Conservation (phyloP, 371 early-diverging fungal genomes). For the Mucor saturninus region DNA sequence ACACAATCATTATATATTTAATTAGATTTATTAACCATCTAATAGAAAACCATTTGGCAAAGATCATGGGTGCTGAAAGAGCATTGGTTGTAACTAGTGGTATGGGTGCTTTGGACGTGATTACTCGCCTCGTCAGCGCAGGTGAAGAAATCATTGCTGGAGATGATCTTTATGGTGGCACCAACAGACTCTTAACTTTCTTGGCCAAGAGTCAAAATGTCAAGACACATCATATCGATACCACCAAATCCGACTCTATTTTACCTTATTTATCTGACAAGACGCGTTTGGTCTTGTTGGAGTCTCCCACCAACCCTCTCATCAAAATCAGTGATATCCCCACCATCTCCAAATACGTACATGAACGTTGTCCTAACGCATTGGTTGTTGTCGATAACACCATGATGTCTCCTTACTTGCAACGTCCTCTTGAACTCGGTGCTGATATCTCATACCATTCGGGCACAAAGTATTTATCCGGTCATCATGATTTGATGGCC, state of each 20-base stretch:
- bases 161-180: constrained; percentile 90
- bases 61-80: constrained; percentile 81
- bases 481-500: constrained; percentile 94
- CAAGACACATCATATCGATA: constrained; percentile 85
- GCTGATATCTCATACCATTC: constrained; percentile 90
- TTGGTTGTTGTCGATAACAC: constrained; percentile 93
- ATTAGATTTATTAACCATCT: background rate
- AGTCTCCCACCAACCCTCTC: constrained; percentile 91
- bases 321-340: constrained; percentile 86
- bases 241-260: constrained; percentile 70
- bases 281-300: constrained; percentile 82
- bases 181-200: constrained; percentile 82
- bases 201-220: constrained; percentile 70
- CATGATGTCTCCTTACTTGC: constrained; percentile 92
- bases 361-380: constrained; percentile 70
- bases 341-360: constrained; percentile 71
- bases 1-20: background rate
- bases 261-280: constrained; percentile 70
- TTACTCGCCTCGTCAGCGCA: constrained; percentile 75
- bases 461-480: constrained; percentile 89
- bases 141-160: constrained; percentile 90
- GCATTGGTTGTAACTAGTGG: constrained; percentile 84
- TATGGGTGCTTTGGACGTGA: constrained; percentile 90
- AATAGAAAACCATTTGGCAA: constrained; percentile 83
- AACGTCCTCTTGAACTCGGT: constrained; percentile 83